These are phyloP conservation scores for Arxiozyma slooffiae DNA, from an alignment of 1,139 yeast genomes.

Conservation along the genomic window DNA sequence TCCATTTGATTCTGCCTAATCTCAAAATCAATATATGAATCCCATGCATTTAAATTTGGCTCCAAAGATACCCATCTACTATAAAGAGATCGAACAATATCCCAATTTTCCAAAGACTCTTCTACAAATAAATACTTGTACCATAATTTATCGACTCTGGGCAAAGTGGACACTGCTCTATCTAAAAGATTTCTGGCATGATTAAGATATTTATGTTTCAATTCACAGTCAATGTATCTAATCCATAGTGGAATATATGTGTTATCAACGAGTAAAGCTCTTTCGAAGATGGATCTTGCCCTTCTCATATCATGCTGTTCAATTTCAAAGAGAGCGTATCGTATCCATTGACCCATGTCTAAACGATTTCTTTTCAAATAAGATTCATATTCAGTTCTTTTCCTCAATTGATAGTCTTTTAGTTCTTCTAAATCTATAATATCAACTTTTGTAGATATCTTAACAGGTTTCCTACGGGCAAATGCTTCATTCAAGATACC, in stretches of 20 bases:
- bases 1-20: constrained; percentile 45
- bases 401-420: constrained; percentile 61
- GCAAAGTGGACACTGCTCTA: constrained; percentile 64
- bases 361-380: constrained; percentile 74
- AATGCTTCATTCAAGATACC: constrained; percentile 9
- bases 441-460: constrained; percentile 39
- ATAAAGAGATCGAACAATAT: constrained; percentile 56
- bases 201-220: constrained; percentile 61
- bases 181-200: constrained; percentile 84
- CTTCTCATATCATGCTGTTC: constrained; percentile 66
- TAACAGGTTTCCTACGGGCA: constrained; percentile 16
- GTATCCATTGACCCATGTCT: constrained; percentile 80
- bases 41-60: constrained; percentile 56
- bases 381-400: constrained; percentile 74
- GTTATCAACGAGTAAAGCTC: constrained; percentile 73
- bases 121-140: constrained; percentile 72
- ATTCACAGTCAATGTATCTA: constrained; percentile 69
- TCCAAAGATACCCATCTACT: constrained; percentile 78
- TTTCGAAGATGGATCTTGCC: constrained; percentile 82
- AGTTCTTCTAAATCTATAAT: constrained; percentile 76
- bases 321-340: constrained; percentile 84
- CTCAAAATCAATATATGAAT: constrained; percentile 64
- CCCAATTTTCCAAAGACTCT: constrained; percentile 60
- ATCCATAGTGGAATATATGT: constrained; percentile 79
- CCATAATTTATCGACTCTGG: constrained; percentile 82